Percentiles rank a stretch among this genome's conserved stretches.
These are phyloP conservation scores for Prunus mira DNA, from an alignment of 306 rosid genomes.

Conservation along the genomic window DNA sequence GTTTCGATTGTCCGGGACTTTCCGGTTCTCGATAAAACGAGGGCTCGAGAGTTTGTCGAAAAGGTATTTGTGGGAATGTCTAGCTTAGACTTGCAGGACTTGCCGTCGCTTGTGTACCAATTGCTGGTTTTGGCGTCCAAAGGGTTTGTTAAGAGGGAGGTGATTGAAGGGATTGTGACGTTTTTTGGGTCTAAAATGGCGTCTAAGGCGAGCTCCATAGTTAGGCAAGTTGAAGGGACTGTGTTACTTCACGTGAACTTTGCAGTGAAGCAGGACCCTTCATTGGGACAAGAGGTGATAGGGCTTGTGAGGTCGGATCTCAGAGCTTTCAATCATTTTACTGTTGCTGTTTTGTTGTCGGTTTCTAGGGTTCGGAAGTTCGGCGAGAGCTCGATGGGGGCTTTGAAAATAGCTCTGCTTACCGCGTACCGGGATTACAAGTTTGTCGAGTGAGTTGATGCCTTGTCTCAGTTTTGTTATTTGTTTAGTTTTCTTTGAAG, in stretches of 20 bases:
- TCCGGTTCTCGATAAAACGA: slow-evolving; percentile 18
- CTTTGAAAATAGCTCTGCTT: slow-evolving; percentile 23
- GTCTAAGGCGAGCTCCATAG: slow-evolving; percentile 27
- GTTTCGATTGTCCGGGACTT: slow-evolving; percentile 34
- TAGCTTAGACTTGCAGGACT: slow-evolving; percentile 37
- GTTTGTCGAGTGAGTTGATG: slow-evolving; percentile 27
- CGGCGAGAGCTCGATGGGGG: slow-evolving; percentile 26
- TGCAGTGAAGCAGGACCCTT: slow-evolving; percentile 39
- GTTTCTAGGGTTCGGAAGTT: slow-evolving; percentile 36
- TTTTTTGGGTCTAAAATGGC: slow-evolving; percentile 35
- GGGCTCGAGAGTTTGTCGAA: slow-evolving; percentile 32
- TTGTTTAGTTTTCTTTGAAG: too few species aligned
- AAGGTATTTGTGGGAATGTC: slow-evolving; percentile 31
- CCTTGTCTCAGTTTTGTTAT: background rate
- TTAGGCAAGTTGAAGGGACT: slow-evolving; percentile 45
- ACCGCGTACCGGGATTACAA: slow-evolving; percentile 31
- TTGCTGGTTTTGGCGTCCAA: slow-evolving; percentile 35
- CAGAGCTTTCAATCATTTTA: slow-evolving; percentile 42
- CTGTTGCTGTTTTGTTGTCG: slow-evolving; percentile 32
- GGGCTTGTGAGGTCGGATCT: slow-evolving; percentile 32
- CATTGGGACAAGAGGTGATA: slow-evolving; percentile 40
- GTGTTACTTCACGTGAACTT: slow-evolving; percentile 40
- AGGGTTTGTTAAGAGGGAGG: slow-evolving; percentile 40
- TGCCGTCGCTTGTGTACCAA: slow-evolving; percentile 44
- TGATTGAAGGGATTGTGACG: slow-evolving; percentile 35